phyloP scores from a whole-genome alignment of 805 yeast genomes.

The Wickerhamiella cacticola region DNA sequence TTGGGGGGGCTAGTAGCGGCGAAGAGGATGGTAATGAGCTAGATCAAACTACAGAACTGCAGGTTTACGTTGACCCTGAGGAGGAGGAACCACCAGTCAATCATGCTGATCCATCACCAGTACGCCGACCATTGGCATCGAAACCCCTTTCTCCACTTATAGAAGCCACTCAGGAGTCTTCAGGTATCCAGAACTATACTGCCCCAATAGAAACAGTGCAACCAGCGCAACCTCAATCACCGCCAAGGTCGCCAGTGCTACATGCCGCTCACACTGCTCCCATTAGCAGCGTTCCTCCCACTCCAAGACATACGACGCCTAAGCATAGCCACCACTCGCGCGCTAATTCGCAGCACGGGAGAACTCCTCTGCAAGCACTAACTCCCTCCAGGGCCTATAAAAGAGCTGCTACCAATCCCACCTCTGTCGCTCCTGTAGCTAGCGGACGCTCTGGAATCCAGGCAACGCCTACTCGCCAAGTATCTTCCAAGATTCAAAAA shows the following conservation, averaged over 20 bases:
- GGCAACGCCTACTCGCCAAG: neutral
- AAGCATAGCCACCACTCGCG: neutral
- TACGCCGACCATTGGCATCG: neutral
- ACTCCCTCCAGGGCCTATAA: no score
- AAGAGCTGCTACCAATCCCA: neutral
- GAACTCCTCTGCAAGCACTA: no score
- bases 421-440: neutral
- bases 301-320: neutral
- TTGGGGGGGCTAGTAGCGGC: neutral
- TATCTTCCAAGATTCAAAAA: no score
- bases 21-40: neutral
- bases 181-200: neutral
- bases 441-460: neutral
- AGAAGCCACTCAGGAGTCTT: constrained; percentile 3
- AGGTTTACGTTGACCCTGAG: neutral
- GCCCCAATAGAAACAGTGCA: neutral
- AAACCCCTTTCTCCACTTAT: neutral
- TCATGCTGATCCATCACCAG: neutral
- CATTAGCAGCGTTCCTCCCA: neutral
- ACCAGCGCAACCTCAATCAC: neutral
- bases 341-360: neutral
- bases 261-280: neutral
- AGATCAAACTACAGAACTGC: neutral
- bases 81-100: neutral
- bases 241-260: neutral